These are phyloP conservation scores for Ogataea nakhonphanomensis DNA, from an alignment of 805 yeast species.

Conservation along the genomic window DNA sequence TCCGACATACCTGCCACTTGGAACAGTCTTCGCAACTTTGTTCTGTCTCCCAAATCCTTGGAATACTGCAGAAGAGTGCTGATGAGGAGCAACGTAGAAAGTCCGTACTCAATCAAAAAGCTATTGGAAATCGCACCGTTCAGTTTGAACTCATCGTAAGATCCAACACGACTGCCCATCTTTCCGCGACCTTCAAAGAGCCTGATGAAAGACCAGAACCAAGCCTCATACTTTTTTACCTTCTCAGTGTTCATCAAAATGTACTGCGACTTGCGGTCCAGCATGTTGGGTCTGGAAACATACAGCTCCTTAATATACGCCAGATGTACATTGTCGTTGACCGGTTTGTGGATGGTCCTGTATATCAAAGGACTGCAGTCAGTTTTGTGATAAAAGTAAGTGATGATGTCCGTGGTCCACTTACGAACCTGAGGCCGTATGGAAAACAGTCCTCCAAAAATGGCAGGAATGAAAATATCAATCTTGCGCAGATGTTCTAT, in stretches of 20 bases:
- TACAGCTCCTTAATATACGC: slow-evolving; percentile 28
- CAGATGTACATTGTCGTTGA: slow-evolving; percentile 35
- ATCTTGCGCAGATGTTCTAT: slow-evolving; percentile 61
- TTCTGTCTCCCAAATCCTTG: slow-evolving; percentile 37
- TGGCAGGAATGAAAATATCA: slow-evolving; percentile 57
- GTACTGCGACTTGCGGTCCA: slow-evolving; percentile 29
- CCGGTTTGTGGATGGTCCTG: slow-evolving; percentile 26
- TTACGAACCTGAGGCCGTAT: slow-evolving; percentile 77
- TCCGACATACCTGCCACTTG: slow-evolving; percentile 40
- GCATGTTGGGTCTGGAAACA: slow-evolving; percentile 15
- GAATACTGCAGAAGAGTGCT: slow-evolving; percentile 45
- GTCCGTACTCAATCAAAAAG: slow-evolving; percentile 53
- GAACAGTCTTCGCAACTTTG: slow-evolving; percentile 46
- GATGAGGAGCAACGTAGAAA: slow-evolving; percentile 48
- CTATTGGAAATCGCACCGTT: slow-evolving; percentile 55
- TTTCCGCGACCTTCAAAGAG: slow-evolving; percentile 68
- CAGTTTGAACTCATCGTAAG: slow-evolving; percentile 72
- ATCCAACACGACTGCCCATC: slow-evolving; percentile 89
- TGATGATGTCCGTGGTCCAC: slow-evolving; percentile 77
- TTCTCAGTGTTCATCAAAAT: slow-evolving; percentile 25
- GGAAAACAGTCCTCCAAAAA: slow-evolving; percentile 75
- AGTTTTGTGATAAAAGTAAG: slow-evolving; percentile 41
- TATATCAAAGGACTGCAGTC: slow-evolving; percentile 22
- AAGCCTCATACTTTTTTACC: slow-evolving; percentile 31
- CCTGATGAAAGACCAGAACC: slow-evolving; percentile 32